A percentile compares a stretch with the other conserved stretches of the same genome.
Conservation (phyloP, 108 stramenopile genomes). For the Nannochloropsis gaditana region DNA sequence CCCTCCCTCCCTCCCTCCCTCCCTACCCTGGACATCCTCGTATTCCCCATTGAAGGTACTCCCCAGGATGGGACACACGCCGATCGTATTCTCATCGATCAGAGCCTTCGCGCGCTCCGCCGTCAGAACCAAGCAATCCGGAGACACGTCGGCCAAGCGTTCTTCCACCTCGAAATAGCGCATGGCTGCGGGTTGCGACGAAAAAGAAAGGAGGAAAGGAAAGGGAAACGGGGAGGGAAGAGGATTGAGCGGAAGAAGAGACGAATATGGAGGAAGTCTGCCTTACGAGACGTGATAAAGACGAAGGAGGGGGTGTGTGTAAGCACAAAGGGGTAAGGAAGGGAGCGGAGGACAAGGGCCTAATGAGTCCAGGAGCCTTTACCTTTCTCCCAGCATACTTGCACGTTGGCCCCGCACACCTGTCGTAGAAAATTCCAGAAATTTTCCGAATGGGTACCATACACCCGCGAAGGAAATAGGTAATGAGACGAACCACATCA, state of each 20-base stretch:
- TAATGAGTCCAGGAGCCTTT: background rate
- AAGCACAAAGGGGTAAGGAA: too few species aligned
- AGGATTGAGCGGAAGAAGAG: background rate
- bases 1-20: background rate
- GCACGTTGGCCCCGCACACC: constrained; percentile 55
- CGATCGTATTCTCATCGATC: constrained; percentile 61
- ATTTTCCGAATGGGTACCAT: too few species aligned
- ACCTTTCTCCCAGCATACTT: constrained; percentile 55
- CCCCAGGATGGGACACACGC: constrained; percentile 57
- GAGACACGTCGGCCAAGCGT: constrained; percentile 27
- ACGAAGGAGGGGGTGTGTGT: too few species aligned
- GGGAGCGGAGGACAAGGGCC: too few species aligned
- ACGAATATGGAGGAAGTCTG: too few species aligned
- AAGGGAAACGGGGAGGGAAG: background rate
- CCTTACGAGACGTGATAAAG: too few species aligned
- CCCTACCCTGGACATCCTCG: constrained; percentile 55
- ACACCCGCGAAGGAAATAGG: too few species aligned
- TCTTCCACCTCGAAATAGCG: constrained; percentile 59
- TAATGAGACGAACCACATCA: too few species aligned
- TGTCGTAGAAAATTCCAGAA: background rate
- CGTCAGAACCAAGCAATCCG: constrained; percentile 33
- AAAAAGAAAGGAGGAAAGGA: background rate
- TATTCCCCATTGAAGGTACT: constrained; percentile 60
- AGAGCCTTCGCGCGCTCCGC: constrained; percentile 44
- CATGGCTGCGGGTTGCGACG: background rate